Percentiles rank a stretch among this genome's conserved stretches.
Evolutionary conservation across 2,329 filamentous ascomycete species (phyloP).

Genomic region (Scytalidium sp.): DNA sequence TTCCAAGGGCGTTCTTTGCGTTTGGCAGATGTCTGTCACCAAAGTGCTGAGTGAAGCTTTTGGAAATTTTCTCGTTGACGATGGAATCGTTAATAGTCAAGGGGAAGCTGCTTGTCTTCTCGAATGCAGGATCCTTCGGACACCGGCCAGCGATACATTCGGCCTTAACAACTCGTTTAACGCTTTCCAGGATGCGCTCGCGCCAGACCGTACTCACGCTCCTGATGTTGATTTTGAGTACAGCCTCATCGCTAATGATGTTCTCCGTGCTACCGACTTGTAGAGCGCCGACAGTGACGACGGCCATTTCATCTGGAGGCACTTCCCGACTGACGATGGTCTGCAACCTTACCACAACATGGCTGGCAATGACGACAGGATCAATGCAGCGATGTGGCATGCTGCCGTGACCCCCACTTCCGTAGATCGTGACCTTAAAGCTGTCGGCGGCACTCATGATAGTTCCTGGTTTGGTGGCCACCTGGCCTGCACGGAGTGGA

Average conservation of each 20-base stretch:
- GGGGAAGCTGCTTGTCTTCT: neutral
- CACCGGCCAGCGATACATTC: neutral
- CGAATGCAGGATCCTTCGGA: constrained; percentile 1
- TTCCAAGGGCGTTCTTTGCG: constrained; percentile 2
- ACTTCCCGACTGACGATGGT: constrained; percentile 3
- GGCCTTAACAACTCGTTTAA: constrained; percentile 4
- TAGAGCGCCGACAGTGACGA: neutral
- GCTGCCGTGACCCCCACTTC: neutral
- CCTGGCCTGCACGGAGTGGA: neutral
- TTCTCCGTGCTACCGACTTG: neutral
- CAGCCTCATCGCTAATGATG: neutral
- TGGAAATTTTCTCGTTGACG: neutral
- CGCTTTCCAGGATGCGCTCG: neutral
- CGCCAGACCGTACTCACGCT: neutral
- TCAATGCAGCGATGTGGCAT: neutral
- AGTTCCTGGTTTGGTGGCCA: neutral
- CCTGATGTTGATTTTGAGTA: constrained; percentile 1
- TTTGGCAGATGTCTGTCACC: neutral
- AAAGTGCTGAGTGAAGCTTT: constrained; percentile 1
- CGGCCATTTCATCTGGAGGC: neutral
- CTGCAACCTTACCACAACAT: constrained; percentile 3
- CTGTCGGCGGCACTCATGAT: neutral
- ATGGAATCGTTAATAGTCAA: constrained; percentile 2
- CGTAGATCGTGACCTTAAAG: constrained; percentile 1
- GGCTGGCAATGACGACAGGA: constrained; percentile 1